These are phyloP conservation scores for Candida verbasci DNA, from an alignment of 805 yeast species.

Conservation along the genomic window DNA sequence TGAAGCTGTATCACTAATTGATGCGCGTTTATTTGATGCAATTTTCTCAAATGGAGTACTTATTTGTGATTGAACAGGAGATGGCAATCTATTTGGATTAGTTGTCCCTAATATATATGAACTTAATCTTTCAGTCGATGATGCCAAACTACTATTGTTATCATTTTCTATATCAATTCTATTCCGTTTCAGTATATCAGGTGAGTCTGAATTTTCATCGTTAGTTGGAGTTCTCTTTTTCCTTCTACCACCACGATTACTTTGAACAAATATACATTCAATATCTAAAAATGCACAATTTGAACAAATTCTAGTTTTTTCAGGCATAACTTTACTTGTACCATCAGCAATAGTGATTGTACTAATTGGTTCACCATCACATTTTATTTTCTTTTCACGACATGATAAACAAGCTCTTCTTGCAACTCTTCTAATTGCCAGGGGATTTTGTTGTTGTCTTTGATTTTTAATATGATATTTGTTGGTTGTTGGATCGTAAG, in stretches of 20 bases:
- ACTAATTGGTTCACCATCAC: slow-evolving; percentile 52
- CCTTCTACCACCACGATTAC: slow-evolving; percentile 56
- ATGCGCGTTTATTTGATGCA: not conserved
- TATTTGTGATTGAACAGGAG: not conserved
- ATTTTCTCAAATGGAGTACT: not conserved
- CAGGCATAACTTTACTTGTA: slow-evolving; percentile 15
- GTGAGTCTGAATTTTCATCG: not conserved
- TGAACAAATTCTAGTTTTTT: slow-evolving; percentile 34
- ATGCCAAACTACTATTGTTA: not conserved
- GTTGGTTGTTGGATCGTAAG: too few relatives aligned
- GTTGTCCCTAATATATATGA: slow-evolving; percentile 4
- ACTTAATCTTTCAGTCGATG: slow-evolving; percentile 5
- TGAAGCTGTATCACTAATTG: not conserved
- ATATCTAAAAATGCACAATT: slow-evolving; percentile 44
- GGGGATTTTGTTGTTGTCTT: not conserved
- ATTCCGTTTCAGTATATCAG: not conserved
- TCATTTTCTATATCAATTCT: not conserved
- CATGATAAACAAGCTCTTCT: slow-evolving; percentile 60
- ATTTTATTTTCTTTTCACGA: slow-evolving; percentile 60
- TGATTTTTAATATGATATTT: not conserved
- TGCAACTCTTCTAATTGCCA: slow-evolving; percentile 50
- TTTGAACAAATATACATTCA: slow-evolving; percentile 53
- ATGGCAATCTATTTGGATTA: slow-evolving; percentile 1
- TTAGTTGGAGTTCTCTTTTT: slow-evolving; percentile 17
- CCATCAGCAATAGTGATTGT: slow-evolving; percentile 14